Evolutionary conservation across 75 land plant genomes (phyloP).

Genomic region (Selaginella moellendorffii): DNA sequence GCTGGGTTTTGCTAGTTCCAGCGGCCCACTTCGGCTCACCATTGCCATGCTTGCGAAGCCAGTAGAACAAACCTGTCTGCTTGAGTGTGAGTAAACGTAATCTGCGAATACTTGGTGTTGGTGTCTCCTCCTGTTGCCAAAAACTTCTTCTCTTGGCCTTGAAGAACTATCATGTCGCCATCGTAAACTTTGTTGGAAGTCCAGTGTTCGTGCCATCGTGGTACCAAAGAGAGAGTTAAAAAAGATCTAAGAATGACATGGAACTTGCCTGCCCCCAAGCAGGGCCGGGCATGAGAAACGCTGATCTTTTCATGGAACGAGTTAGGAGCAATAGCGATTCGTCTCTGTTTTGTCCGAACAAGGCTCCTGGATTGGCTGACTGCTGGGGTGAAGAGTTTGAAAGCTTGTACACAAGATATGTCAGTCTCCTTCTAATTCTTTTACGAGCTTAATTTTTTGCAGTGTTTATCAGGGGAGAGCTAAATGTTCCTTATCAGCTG

Average conservation of each 20-base stretch:
- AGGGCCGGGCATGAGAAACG: conserved; percentile 78
- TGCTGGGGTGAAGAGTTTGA: conserved; percentile 5
- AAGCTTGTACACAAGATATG: not conserved
- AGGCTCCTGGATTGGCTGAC: conserved; percentile 1
- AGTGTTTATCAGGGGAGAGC: not conserved
- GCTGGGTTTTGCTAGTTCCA: conserved; percentile 26
- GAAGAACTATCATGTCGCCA: conserved; percentile 99
- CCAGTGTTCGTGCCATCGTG: conserved; percentile 98
- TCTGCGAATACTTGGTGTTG: conserved; percentile 56
- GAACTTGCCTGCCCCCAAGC: too few relatives aligned
- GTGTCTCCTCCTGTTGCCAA: conserved; percentile 39
- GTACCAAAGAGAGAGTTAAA: too few relatives aligned
- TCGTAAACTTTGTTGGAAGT: conserved; percentile 94
- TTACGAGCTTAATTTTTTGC: not conserved
- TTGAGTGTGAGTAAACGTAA: conserved; percentile 96
- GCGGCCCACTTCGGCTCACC: conserved; percentile 80
- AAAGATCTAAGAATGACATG: too few relatives aligned
- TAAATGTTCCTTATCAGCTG: conserved; percentile 18
- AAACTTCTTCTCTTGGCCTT: conserved; percentile 87
- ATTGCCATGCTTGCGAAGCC: conserved; percentile 70
- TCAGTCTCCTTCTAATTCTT: not conserved
- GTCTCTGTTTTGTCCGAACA: not conserved
- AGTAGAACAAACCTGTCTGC: conserved; percentile 88
- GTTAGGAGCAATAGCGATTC: not conserved
- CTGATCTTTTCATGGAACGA: conserved; percentile 6